Percentiles rank a stretch among this genome's conserved stretches.
phyloP scores from a whole-genome alignment of 2,329 filamentous ascomycete genomes.

The Chalara sp. region DNA sequence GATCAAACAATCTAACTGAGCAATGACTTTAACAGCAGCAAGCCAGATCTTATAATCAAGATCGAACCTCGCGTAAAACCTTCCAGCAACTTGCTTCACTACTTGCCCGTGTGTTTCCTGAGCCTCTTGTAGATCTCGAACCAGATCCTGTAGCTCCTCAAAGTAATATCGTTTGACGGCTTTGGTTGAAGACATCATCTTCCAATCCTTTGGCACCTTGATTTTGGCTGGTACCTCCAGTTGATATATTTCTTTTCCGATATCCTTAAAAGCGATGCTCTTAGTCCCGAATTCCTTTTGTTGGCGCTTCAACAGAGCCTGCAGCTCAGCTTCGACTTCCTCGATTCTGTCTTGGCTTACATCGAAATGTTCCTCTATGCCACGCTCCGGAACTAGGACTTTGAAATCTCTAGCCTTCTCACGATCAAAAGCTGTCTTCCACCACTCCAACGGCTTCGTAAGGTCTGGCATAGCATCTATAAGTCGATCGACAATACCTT shows the following conservation, averaged over 20 bases:
- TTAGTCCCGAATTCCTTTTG: slow-evolving; percentile 69
- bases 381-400: slow-evolving; percentile 75
- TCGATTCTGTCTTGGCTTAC: slow-evolving; percentile 69
- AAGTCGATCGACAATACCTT: slow-evolving; percentile 78
- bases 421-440: slow-evolving; percentile 89
- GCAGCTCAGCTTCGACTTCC: slow-evolving; percentile 66
- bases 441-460: slow-evolving; percentile 65
- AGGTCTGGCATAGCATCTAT: slow-evolving; percentile 83
- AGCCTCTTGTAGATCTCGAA: slow-evolving; percentile 84
- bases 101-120: slow-evolving; percentile 92
- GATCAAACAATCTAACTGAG: slow-evolving; percentile 91
- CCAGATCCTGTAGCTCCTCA: slow-evolving; percentile 70
- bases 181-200: slow-evolving; percentile 92
- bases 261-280: slow-evolving; percentile 66
- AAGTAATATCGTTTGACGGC: slow-evolving; percentile 94
- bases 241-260: slow-evolving; percentile 96
- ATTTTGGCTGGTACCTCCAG: slow-evolving; percentile 79
- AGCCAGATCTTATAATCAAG: slow-evolving; percentile 81
- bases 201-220: slow-evolving; percentile 82
- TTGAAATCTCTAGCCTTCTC: slow-evolving; percentile 71
- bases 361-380: slow-evolving; percentile 90
- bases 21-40: slow-evolving; percentile 79
- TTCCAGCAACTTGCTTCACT: slow-evolving; percentile 73
- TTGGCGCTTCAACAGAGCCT: slow-evolving; percentile 63
- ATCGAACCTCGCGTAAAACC: slow-evolving; percentile 86